Conservation (phyloP, 2,329 filamentous ascomycete species). For the Cladorrhinum sp. region DNA sequence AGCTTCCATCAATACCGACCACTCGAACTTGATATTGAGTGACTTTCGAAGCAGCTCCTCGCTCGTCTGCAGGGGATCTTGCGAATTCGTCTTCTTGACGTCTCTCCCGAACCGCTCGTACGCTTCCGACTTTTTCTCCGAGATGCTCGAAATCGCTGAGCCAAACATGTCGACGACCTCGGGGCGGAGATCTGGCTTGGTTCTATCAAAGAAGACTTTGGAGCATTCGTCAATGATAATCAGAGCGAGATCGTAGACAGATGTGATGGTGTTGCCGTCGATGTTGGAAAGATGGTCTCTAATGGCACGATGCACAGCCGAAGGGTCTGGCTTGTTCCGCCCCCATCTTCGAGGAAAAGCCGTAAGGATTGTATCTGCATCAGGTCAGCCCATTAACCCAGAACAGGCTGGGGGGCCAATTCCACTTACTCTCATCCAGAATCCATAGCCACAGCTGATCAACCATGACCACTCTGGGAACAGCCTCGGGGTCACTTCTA, state of each 20-base stretch:
- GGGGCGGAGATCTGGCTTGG: slow-evolving; percentile 31
- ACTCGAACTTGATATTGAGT: slow-evolving; percentile 26
- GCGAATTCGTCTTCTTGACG: slow-evolving; percentile 25
- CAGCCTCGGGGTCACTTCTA: slow-evolving; percentile 19
- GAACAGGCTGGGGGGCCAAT: not conserved
- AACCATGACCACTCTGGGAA: slow-evolving; percentile 32
- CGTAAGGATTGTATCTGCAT: slow-evolving; percentile 37
- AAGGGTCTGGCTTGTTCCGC: slow-evolving; percentile 36
- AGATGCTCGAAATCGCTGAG: slow-evolving; percentile 30
- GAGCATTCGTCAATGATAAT: slow-evolving; percentile 38
- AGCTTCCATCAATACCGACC: slow-evolving; percentile 24
- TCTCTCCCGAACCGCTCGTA: slow-evolving; percentile 25
- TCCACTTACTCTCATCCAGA: slow-evolving; percentile 29
- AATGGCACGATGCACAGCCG: slow-evolving; percentile 36
- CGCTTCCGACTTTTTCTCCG: slow-evolving; percentile 25
- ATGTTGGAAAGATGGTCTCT: slow-evolving; percentile 26
- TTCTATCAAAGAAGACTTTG: slow-evolving; percentile 36
- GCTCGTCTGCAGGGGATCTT: slow-evolving; percentile 22
- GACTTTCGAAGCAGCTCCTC: slow-evolving; percentile 25
- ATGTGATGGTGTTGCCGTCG: slow-evolving; percentile 19
- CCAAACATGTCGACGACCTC: slow-evolving; percentile 35
- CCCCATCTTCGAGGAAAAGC: slow-evolving; percentile 40
- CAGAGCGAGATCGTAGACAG: slow-evolving; percentile 29
- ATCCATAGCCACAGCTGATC: slow-evolving; percentile 31
- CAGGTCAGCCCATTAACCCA: not conserved